Base-by-base conservation (phyloP, 2,329 filamentous ascomycete genomes). In the Nigrospora osmanthi region DNA sequence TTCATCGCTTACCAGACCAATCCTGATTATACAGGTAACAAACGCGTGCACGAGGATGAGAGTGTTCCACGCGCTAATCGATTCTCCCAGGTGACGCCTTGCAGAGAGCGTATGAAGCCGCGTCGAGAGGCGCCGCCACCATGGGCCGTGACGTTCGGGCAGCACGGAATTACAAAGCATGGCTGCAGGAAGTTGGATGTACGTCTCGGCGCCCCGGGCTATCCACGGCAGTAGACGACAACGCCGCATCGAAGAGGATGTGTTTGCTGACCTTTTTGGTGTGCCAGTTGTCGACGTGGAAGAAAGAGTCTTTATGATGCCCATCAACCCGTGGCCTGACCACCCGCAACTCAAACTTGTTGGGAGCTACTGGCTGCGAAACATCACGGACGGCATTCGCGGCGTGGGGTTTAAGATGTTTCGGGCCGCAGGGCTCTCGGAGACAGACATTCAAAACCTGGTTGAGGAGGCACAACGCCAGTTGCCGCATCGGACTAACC, bases 171-270 rank as follows among this genome's bases (percentile, higher is more conserved):
- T 44, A 43, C 33, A 47, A 43, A 19, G 17, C 35, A 17, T 44
- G 41, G 45, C 41, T 47, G 11, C 32, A 32, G 11, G 45, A 47
- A 30, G 30, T 32, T 15, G 45, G 45, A 36, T 47, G 45, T 44
- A 35, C 41, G 45, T 47, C 10, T n/a, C 17, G 7, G n/a, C n/a
- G 15, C n/a, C 23, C 6, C 14, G n/a, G n/a, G 4, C 13, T 30
- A 14, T 6, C 17, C 28, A n/a, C 31, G 6, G 11, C 4, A 13
- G 38, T 11, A 16, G 14, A 36, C 23, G n/a, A 15, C 17, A 11
- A 15, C 13, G 14, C 35, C 6, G 7, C 7, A 17, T 30, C 39
- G 16, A 17, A 32, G 6, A 17, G 12, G 38, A 3, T 11, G 15
- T 14, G n/a, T 16, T 31, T 28, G n/a, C 32, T 32, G 3, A 42